These are phyloP conservation scores for Epichloe gansuensis DNA, from an alignment of 2,329 filamentous ascomycete genomes.

Conservation along the genomic window DNA sequence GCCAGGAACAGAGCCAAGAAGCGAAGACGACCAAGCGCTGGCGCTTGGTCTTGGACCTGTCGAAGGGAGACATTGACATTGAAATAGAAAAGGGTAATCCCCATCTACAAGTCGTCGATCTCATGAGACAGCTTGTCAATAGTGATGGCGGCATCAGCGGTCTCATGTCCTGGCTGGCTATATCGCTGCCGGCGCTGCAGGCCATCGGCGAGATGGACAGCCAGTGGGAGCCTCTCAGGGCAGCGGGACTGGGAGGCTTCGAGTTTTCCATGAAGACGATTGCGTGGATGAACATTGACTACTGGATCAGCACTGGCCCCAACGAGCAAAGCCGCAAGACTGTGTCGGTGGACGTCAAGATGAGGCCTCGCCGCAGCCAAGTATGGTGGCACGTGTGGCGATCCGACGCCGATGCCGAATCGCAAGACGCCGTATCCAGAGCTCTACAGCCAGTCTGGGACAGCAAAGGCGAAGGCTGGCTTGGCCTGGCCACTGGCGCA, in stretches of 20 bases:
- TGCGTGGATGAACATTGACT: slow-evolving; percentile 46
- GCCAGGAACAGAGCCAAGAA: slow-evolving; percentile 5
- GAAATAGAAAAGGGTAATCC: slow-evolving; percentile 50
- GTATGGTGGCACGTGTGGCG: slow-evolving; percentile 39
- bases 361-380: slow-evolving; percentile 34
- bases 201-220: slow-evolving; percentile 48
- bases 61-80: slow-evolving; percentile 40
- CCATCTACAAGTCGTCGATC: slow-evolving; percentile 49
- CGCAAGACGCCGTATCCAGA: slow-evolving; percentile 23
- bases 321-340: slow-evolving; percentile 13
- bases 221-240: slow-evolving; percentile 31
- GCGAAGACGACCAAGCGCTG: slow-evolving; percentile 20
- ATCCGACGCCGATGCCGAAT: slow-evolving; percentile 9
- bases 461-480: slow-evolving; percentile 30
- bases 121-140: slow-evolving; percentile 46
- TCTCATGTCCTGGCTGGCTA: slow-evolving; percentile 41
- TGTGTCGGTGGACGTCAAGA: slow-evolving; percentile 39
- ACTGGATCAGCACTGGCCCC: slow-evolving; percentile 25
- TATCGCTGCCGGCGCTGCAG: slow-evolving; percentile 52
- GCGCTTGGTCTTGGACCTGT: slow-evolving; percentile 46
- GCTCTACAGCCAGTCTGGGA: slow-evolving; percentile 34
- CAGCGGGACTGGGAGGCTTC: slow-evolving; percentile 32
- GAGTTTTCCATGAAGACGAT: slow-evolving; percentile 40
- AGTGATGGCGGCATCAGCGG: slow-evolving; percentile 36
- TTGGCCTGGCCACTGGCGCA: slow-evolving; percentile 33